A percentile compares a stretch with the other conserved stretches of the same genome.
phyloP scores from a whole-genome alignment of 176 grass and related monocot genomes.

The Zoysia pacifica region DNA sequence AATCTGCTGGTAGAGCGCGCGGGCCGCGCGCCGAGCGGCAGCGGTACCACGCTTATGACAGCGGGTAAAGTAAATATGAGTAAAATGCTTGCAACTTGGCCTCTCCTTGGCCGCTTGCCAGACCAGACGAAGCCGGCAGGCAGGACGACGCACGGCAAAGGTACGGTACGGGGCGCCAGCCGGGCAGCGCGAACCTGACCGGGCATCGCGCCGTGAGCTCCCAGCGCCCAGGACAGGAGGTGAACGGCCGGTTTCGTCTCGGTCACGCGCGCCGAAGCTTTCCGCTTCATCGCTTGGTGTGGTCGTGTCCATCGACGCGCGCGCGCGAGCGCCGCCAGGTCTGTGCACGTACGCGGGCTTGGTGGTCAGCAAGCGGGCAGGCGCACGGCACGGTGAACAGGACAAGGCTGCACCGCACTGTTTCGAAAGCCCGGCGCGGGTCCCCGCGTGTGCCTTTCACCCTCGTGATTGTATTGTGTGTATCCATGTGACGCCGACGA shows the following conservation, averaged over 20 bases:
- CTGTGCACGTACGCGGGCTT: neutral
- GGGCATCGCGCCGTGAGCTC: neutral
- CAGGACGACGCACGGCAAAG: neutral
- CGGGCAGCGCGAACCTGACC: neutral
- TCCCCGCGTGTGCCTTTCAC: neutral
- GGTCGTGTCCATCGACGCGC: neutral
- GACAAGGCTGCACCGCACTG: neutral
- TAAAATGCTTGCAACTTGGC: neutral
- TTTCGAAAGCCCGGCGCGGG: neutral
- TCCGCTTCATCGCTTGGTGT: neutral
- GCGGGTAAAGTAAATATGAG: neutral
- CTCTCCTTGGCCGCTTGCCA: neutral
- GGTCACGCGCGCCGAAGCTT: neutral
- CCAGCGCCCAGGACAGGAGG: neutral
- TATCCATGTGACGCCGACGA: too few species aligned
- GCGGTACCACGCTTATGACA: neutral
- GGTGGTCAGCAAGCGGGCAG: neutral
- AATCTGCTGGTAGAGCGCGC: too few species aligned
- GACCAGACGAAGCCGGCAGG: neutral
- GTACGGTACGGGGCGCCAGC: neutral
- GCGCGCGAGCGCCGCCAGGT: neutral
- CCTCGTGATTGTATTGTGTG: neutral
- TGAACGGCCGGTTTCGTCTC: neutral
- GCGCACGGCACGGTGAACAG: neutral
- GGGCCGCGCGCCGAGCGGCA: neutral